phyloP scores from a whole-genome alignment of 495 filamentous ascomycete species.

The Annulohypoxylon moriforme region DNA sequence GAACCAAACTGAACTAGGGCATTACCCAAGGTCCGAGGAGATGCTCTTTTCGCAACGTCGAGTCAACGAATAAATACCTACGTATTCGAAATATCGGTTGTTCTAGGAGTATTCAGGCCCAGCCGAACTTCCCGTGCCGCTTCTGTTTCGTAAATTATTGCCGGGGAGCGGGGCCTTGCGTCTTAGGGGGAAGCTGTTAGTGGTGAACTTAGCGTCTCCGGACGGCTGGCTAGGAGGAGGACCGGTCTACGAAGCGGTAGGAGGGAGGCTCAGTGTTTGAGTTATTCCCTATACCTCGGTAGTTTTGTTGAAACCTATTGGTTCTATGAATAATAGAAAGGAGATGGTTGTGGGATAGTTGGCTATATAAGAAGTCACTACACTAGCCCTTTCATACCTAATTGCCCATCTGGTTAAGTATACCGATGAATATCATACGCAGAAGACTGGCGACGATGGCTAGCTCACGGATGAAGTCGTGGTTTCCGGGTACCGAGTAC shows the following conservation, averaged over 20 bases:
- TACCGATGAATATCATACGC: conserved; percentile 13
- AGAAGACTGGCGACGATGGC: conserved; percentile 38
- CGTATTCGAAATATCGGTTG: not conserved
- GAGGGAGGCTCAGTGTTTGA: not conserved
- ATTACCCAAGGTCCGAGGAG: conserved; percentile 31
- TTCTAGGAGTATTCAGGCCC: not conserved
- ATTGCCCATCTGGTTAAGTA: not conserved
- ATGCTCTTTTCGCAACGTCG: conserved; percentile 14
- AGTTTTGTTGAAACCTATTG: not conserved
- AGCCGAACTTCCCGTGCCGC: not conserved
- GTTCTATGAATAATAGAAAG: not conserved
- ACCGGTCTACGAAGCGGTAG: not conserved
- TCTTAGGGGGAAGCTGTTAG: not conserved
- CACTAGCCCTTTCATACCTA: not conserved
- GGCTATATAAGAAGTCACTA: not conserved
- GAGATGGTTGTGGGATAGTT: not conserved
- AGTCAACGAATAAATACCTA: not conserved
- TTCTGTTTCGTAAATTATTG: not conserved
- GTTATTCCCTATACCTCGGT: conserved; percentile 5
- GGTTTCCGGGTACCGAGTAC: conserved; percentile 46
- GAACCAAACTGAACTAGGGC: not conserved
- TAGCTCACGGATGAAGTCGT: conserved; percentile 43
- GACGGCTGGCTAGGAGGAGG: not conserved
- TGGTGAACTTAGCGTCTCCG: not conserved
- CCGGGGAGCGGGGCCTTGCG: not conserved